Evolutionary conservation across 2,329 filamentous ascomycete genomes (phyloP).

Genomic region (Colletotrichum incanum): DNA sequence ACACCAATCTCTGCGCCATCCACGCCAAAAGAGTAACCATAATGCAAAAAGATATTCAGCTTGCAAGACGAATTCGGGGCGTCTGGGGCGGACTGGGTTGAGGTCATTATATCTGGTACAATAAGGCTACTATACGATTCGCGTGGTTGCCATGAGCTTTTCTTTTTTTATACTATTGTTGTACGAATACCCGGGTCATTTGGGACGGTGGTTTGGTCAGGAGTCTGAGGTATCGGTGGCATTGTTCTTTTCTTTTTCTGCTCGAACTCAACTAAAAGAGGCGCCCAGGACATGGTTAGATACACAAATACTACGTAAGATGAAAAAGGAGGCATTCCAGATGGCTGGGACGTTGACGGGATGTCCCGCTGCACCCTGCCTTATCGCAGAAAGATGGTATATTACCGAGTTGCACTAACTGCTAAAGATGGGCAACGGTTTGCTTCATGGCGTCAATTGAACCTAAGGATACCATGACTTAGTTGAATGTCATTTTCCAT

Average conservation of each 20-base stretch:
- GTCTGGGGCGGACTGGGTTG: constrained; percentile 80
- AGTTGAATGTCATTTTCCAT: neutral
- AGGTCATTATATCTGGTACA: constrained; percentile 32
- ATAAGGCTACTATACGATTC: no score
- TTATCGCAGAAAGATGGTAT: neutral
- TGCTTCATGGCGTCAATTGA: neutral
- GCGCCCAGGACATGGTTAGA: neutral
- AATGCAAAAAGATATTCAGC: constrained; percentile 98
- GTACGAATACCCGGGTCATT: constrained; percentile 23
- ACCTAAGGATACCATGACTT: neutral
- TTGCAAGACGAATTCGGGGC: constrained; percentile 85
- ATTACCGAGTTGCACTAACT: neutral
- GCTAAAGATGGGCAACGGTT: neutral
- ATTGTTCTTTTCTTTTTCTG: neutral
- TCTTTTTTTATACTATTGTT: neutral
- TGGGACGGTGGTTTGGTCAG: neutral
- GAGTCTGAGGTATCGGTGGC: constrained; percentile 19
- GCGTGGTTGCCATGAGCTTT: neutral
- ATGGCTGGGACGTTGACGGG: neutral
- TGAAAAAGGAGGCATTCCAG: neutral
- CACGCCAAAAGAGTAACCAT: constrained; percentile 98
- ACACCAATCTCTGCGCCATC: constrained; percentile 95
- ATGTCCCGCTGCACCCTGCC: neutral
- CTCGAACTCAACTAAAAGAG: neutral
- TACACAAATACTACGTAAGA: neutral